phyloP scores from a whole-genome alignment of 768 basidiomycete species.

The Lentinula edodes region DNA sequence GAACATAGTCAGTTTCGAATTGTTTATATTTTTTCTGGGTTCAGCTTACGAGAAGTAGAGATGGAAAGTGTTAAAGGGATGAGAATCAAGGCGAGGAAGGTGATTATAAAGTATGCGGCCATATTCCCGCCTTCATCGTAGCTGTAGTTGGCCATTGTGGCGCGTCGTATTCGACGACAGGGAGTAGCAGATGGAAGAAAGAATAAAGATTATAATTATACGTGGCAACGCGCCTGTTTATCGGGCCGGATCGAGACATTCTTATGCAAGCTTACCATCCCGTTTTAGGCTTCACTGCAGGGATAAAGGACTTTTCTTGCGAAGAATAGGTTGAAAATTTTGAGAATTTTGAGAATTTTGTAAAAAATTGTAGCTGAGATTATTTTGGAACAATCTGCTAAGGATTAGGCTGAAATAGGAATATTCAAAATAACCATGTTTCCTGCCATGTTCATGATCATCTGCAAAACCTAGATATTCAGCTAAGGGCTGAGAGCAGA shows the following conservation, averaged over 20 bases:
- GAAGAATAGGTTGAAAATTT: too few relatives aligned
- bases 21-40: neutral
- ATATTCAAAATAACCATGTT: too few relatives aligned
- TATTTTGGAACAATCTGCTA: too few relatives aligned
- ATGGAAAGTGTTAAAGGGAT: conserved; percentile 67
- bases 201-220: neutral
- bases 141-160: conserved; percentile 70
- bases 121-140: conserved; percentile 85
- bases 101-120: conserved; percentile 88
- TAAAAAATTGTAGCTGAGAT: too few relatives aligned
- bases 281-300: too few relatives aligned
- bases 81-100: conserved; percentile 80
- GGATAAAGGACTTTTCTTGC: too few relatives aligned
- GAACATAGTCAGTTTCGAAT: conserved; percentile 7
- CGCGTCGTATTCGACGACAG: conserved; percentile 11
- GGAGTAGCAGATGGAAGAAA: neutral
- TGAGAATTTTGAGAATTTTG: too few relatives aligned
- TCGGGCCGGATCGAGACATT: neutral
- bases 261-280: too few relatives aligned
- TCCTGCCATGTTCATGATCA: too few relatives aligned
- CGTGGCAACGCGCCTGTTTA: neutral
- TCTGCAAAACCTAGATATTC: too few relatives aligned
- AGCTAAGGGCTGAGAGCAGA: too few relatives aligned
- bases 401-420: too few relatives aligned
- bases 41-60: conserved; percentile 42